Evolutionary conservation across 768 basidiomycete species (phyloP).

Genomic region (Russula sp.): DNA sequence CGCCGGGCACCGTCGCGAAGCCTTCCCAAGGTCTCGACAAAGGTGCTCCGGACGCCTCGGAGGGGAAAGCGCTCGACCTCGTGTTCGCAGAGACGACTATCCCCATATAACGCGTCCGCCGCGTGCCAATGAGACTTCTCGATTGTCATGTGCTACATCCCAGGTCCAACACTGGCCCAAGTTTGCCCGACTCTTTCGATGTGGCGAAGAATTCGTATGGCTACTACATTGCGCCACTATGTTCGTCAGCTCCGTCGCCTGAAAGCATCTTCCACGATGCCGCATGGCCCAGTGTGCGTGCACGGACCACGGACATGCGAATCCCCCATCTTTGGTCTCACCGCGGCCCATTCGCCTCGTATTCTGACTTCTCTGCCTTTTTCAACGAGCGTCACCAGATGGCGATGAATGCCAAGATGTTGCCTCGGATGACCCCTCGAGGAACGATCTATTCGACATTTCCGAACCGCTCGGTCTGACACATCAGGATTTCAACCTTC

Average conservation of each 20-base stretch:
- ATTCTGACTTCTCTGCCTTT: not conserved
- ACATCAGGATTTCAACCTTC: not conserved
- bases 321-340: too few relatives aligned
- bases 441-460: not conserved
- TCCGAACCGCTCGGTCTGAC: not conserved
- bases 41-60: too few relatives aligned
- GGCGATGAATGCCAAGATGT: not conserved
- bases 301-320: too few relatives aligned
- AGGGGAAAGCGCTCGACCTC: not conserved
- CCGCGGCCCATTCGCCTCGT: too few relatives aligned
- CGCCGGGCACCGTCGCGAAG: too few relatives aligned
- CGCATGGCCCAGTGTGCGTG: too few relatives aligned
- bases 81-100: not conserved
- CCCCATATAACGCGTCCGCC: not conserved
- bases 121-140: not conserved
- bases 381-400: not conserved
- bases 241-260: not conserved
- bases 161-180: not conserved
- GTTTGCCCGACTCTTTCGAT: not conserved
- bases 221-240: not conserved
- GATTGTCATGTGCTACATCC: not conserved
- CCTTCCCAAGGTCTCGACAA: too few relatives aligned
- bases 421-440: not conserved
- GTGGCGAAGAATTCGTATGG: not conserved
- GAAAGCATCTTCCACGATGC: too few relatives aligned